Base-by-base conservation (phyloP, 2,329 filamentous ascomycete genomes). In the Diplodia mutila region DNA sequence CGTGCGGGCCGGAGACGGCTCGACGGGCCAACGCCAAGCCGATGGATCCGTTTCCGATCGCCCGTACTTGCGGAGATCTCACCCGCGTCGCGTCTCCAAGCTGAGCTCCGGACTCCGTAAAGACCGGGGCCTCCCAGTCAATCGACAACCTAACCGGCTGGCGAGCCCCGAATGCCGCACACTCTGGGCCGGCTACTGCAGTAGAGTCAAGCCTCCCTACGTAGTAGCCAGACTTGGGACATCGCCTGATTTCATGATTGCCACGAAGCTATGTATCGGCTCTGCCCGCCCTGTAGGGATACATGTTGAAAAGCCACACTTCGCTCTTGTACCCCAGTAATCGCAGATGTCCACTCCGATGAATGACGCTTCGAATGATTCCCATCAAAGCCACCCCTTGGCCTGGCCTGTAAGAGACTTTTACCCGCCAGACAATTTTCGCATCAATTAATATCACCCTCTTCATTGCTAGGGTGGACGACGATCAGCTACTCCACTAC, bases 161-260 rank as follows among this genome's bases (percentile, higher is more conserved):
- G 57, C 42, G 46, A 63, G 29, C 42, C 16, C 29, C 23, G 34
- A 63, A 51, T 29, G 49, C 59, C 29, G 59, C 59, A 51, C 21
- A 46, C 39, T 37, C 59, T 48, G 42, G 59, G n/a, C 59, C 25
- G n/a, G 32, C 59, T 63, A 37, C 59, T 63, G 59, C 59, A 63
- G 59, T n/a, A 37, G 27, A 12, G 42, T 63, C 55, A 51, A 39
- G 59, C 46, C 46, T 37, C 16, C 59, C n/a, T 51, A n/a, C 27
- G n/a, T n/a, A n/a, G n/a, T n/a, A n/a, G n/a, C 27, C 46, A 51
- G 46, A 32, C 42, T 42, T 49, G 39, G 27, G 25, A 21, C 49
- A 61, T 61, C 16, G 21, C 39, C 57, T 48, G 57, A 61, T 63
- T 51, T 51, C 29, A 51, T 37, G 23, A 2, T 46, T 37, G 42